Percentiles rank a stretch among this genome's conserved stretches.
phyloP scores from a whole-genome alignment of 2,329 filamentous ascomycete genomes.

The Fonsecaea pugnacius region DNA sequence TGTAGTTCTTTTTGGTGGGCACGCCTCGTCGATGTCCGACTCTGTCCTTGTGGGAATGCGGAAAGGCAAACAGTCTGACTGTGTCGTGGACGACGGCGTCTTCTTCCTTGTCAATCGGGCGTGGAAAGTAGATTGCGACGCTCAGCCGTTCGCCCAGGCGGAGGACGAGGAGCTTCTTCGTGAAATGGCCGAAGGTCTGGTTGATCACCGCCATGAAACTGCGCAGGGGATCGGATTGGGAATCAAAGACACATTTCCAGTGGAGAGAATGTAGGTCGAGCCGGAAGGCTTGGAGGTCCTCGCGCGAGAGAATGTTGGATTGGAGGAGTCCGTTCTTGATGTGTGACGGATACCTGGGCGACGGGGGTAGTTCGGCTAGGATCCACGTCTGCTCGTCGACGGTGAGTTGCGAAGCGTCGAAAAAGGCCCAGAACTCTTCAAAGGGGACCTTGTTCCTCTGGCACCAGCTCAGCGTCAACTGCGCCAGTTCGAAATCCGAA shows the following conservation, averaged over 20 bases:
- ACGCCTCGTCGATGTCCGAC: conserved; percentile 8
- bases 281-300: conserved; percentile 7
- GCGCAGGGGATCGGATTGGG: conserved; percentile 4
- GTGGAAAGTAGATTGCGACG: conserved; percentile 12
- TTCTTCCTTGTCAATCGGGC: conserved; percentile 10
- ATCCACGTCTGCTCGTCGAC: conserved; percentile 13
- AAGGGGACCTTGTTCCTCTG: conserved; percentile 8
- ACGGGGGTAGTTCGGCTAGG: conserved; percentile 7
- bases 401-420: neutral
- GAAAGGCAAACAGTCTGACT: conserved; percentile 12
- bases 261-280: conserved; percentile 8
- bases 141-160: conserved; percentile 7
- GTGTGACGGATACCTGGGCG: conserved; percentile 2
- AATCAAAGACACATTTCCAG: conserved; percentile 15
- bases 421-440: conserved; percentile 14
- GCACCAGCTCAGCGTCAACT: conserved; percentile 7
- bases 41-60: conserved; percentile 12
- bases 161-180: conserved; percentile 12
- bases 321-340: conserved; percentile 13
- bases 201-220: conserved; percentile 5
- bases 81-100: conserved; percentile 8
- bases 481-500: conserved; percentile 11
- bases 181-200: conserved; percentile 3
- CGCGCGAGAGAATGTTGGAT: neutral
- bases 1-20: conserved; percentile 11